These are phyloP conservation scores for Solanum arcanum DNA, from an alignment of 257 asterid species.

Conservation along the genomic window DNA sequence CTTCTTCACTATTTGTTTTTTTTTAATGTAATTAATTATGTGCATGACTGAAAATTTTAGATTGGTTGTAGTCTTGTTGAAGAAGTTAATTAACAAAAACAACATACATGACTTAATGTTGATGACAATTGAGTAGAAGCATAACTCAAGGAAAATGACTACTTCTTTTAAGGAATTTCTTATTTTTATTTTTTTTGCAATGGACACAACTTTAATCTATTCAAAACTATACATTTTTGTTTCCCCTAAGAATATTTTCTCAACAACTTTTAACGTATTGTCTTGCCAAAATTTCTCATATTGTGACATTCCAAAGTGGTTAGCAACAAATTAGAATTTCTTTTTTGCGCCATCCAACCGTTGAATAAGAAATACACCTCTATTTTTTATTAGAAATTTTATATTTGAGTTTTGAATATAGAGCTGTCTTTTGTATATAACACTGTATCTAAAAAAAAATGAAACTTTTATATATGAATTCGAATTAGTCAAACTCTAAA, in stretches of 20 bases:
- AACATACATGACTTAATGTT: not conserved
- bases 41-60: not conserved
- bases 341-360: not conserved
- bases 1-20: no score
- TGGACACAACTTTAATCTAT: not conserved
- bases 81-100: not conserved
- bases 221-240: not conserved
- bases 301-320: not conserved
- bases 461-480: rapidly evolving
- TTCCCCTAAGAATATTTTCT: not conserved
- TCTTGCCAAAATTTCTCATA: not conserved
- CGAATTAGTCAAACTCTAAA: not conserved
- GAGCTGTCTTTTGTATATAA: rapidly evolving
- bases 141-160: not conserved
- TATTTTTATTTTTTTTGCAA: not conserved
- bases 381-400: not conserved
- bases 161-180: not conserved
- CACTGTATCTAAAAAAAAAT: rapidly evolving
- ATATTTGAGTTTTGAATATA: not conserved
- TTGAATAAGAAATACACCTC: rapidly evolving
- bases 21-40: no score
- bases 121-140: not conserved
- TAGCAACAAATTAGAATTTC: not conserved
- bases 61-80: not conserved
- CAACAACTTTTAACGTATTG: not conserved